A percentile compares a stretch with the other conserved stretches of the same genome.
Evolutionary conservation across 176 grass and related monocot genomes (phyloP).

Genomic region (Lolium multiflorum): DNA sequence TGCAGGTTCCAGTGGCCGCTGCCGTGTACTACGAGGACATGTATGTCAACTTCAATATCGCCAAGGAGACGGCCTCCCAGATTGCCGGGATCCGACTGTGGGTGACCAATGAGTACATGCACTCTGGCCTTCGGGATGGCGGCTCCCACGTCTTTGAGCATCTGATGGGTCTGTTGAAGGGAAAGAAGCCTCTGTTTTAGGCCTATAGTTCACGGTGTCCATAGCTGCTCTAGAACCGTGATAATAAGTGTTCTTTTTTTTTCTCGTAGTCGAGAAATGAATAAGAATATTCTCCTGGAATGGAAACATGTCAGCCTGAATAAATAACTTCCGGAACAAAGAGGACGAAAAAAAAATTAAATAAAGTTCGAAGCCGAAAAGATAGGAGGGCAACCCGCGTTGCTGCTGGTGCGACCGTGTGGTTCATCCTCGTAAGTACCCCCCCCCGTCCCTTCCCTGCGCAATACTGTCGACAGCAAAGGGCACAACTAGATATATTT

Average conservation of each 20-base stretch:
- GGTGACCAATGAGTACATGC: conserved; percentile 97
- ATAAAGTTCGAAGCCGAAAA: too few relatives aligned
- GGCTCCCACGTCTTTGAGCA: conserved; percentile 79
- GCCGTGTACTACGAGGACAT: conserved; percentile 97
- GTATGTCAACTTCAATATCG: conserved; percentile 95
- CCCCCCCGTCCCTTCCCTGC: too few relatives aligned
- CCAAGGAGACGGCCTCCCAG: conserved; percentile 81
- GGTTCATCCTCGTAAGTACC: too few relatives aligned
- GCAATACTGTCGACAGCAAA: too few relatives aligned
- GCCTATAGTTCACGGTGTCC: background rate
- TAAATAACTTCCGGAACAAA: background rate
- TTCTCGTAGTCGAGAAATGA: background rate
- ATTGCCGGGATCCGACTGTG: conserved; percentile 78
- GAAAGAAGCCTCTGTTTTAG: conserved; percentile 30
- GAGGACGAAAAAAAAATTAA: too few relatives aligned
- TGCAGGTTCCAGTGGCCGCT: conserved; percentile 79
- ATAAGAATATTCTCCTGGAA: background rate
- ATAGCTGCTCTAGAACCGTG: background rate
- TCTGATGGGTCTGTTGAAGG: conserved; percentile 34
- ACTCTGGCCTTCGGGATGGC: conserved; percentile 74
- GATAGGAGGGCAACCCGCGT: too few relatives aligned
- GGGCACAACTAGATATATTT: too few relatives aligned
- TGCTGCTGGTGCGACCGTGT: too few relatives aligned
- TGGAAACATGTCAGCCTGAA: background rate
- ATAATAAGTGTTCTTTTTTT: background rate